Percentiles rank a stretch among this genome's conserved stretches.
phyloP scores from a whole-genome alignment of 2,329 filamentous ascomycete species.

The Ascocoryne sarcoides region DNA sequence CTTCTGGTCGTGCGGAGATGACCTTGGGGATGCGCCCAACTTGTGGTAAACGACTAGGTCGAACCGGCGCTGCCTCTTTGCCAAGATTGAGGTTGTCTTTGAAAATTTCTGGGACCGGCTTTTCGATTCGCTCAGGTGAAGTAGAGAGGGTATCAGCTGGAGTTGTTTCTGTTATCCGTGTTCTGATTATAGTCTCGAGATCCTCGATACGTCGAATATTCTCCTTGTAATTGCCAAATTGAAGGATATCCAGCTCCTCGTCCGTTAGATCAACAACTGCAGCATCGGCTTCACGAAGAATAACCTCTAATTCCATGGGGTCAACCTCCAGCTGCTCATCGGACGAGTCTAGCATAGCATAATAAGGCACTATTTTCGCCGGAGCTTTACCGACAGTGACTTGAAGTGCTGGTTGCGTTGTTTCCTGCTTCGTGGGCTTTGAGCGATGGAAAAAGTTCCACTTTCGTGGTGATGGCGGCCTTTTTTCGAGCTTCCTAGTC shows the following conservation, averaged over 20 bases:
- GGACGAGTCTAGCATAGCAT: conserved; percentile 52
- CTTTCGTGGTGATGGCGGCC: conserved; percentile 43
- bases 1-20: conserved; percentile 57
- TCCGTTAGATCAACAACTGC: conserved; percentile 22
- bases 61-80: conserved; percentile 14
- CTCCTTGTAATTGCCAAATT: conserved; percentile 22
- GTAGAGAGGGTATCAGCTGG: conserved; percentile 5
- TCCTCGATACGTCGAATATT: conserved; percentile 18
- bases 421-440: conserved; percentile 32
- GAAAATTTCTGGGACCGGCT: conserved; percentile 13
- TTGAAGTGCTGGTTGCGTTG: conserved; percentile 37
- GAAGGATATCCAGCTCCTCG: conserved; percentile 24
- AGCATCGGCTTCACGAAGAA: conserved; percentile 45
- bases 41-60: conserved; percentile 62
- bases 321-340: conserved; percentile 32
- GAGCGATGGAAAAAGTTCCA: conserved; percentile 57
- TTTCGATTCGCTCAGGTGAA: conserved; percentile 17
- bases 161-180: neutral
- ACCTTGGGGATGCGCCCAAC: conserved; percentile 83
- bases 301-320: conserved; percentile 34
- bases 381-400: conserved; percentile 35
- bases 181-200: conserved; percentile 7
- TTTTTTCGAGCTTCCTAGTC: conserved; percentile 48
- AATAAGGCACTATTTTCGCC: conserved; percentile 46
- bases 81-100: conserved; percentile 20